Evolutionary conservation across 2,329 filamentous ascomycete genomes (phyloP), one percentile per base, ranked within the genome.

Genomic region (Biscogniauxia mediterranea): DNA sequence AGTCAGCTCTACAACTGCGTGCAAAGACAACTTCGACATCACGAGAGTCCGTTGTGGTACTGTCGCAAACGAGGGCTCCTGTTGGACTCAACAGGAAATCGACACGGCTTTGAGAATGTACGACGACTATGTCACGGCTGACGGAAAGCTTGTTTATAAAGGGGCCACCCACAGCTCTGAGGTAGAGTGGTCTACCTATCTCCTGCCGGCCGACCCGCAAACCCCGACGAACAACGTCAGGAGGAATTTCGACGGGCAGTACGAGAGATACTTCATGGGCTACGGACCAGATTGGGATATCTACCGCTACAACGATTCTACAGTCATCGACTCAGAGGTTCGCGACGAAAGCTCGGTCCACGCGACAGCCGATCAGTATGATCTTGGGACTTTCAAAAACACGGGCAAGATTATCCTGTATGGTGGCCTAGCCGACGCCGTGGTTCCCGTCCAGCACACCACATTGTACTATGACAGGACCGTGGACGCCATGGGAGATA

Each of bases 91-190:
- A 17, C 68, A 73, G 17, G 79, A 81, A 61, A 70, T 80, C 38
- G 59, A 67, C 7, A 72, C 69, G 59, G 72, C 68, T 13, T 58
- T 62, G 50, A 68, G 66, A 50, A 69, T 73, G 52, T 72, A 71
- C 23, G 59, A 56, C 61, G 70, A 73, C 32, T 72, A 72, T 46
- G 60, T 65, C n/a, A 69, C 63, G 1, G 53, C 58, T 2, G 54
- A 62, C 32, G 70, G 70, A 5, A 42, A 64, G 56, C 68, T 62
- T 70, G 79, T 62, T 6, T 69, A 71, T 51, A 68, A 66, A 68
- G 76, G 60, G 70, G 76, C 72, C 72, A 80, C 74, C 71, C 65
- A 82, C 64, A 79, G 81, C 20, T 73, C 83, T 25, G 86, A 73
- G 60, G 55, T 59, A 2, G 66, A 64, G 1, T 72, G 71, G 71